Evolutionary conservation across 1,284 basidiomycete genomes (phyloP).

Genomic region (Serendipita sp.): DNA sequence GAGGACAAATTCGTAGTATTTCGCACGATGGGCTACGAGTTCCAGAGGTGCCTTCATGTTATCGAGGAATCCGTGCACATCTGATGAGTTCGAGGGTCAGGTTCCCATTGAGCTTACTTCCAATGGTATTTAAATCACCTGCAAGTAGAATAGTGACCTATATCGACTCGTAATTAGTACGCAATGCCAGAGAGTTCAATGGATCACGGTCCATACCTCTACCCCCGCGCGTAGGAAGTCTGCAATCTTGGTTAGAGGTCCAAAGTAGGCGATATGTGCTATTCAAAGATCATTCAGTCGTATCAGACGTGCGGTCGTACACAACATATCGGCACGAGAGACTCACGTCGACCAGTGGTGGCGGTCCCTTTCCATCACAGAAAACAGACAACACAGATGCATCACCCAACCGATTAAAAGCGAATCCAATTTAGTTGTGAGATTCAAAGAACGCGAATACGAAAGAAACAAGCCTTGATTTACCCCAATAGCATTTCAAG

Average conservation of each 20-base stretch:
- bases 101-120: background rate
- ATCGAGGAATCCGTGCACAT: conserved; percentile 95
- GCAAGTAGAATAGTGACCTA: conserved; percentile 83
- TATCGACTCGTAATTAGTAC: conserved; percentile 7
- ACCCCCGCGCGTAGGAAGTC: conserved; percentile 92
- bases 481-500: conserved; percentile 83
- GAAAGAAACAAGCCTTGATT: background rate
- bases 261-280: conserved; percentile 98
- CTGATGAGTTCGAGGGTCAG: conserved; percentile 27
- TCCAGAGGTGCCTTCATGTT: conserved; percentile 96
- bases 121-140: conserved; percentile 32
- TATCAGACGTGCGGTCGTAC: no score
- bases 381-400: conserved; percentile 7
- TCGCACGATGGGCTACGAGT: conserved; percentile 75
- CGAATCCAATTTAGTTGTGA: conserved; percentile 8
- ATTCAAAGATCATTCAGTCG: background rate
- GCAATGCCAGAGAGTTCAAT: background rate
- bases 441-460: conserved; percentile 3
- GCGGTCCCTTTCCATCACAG: conserved; percentile 56
- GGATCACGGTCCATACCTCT: conserved; percentile 31
- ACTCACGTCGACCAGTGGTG: conserved; percentile 84
- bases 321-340: conserved; percentile 2
- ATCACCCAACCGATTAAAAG: conserved; percentile 8
- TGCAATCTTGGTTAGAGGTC: conserved; percentile 88
- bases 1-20: conserved; percentile 81